Percentiles rank a stretch among this genome's conserved stretches.
Conservation (phyloP, 257 asterid genomes). For the Gentiana dahurica region DNA sequence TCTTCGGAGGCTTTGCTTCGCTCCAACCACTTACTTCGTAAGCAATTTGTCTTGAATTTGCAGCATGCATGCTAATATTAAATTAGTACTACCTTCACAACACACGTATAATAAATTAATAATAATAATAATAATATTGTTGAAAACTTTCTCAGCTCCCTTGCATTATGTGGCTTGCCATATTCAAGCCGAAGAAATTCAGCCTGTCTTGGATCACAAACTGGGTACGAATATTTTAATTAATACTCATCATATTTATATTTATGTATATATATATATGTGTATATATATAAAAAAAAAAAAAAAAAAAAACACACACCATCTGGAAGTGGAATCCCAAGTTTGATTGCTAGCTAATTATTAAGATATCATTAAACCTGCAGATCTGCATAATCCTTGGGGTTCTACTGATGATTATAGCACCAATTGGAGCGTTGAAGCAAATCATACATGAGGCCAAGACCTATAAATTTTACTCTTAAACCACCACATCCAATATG, state of each 20-base stretch:
- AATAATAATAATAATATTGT: neutral
- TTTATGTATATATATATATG: constrained; percentile 4
- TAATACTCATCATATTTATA: too few relatives aligned
- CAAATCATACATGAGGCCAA: constrained; percentile 27
- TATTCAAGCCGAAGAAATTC: constrained; percentile 22
- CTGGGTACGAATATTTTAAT: constrained; percentile 11
- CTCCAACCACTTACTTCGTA: constrained; percentile 74
- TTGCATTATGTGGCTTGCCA: constrained; percentile 28
- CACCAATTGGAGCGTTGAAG: constrained; percentile 49
- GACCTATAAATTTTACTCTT: constrained; percentile 39
- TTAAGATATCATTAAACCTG: too few relatives aligned
- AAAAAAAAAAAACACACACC: too few relatives aligned
- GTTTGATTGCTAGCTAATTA: too few relatives aligned
- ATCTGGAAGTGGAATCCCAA: too few relatives aligned
- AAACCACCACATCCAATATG: neutral
- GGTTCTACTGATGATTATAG: constrained; percentile 25
- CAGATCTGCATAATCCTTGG: constrained; percentile 50
- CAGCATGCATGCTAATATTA: neutral
- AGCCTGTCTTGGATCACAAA: constrained; percentile 25
- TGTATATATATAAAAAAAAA: too few relatives aligned
- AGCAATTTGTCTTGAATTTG: constrained; percentile 12
- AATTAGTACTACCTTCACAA: neutral
- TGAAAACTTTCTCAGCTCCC: constrained; percentile 18
- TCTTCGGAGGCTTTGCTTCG: constrained; percentile 88
- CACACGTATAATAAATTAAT: neutral